These are phyloP conservation scores for Phoenix dactylifera DNA, from an alignment of 176 grass and related monocot genomes.

Conservation along the genomic window DNA sequence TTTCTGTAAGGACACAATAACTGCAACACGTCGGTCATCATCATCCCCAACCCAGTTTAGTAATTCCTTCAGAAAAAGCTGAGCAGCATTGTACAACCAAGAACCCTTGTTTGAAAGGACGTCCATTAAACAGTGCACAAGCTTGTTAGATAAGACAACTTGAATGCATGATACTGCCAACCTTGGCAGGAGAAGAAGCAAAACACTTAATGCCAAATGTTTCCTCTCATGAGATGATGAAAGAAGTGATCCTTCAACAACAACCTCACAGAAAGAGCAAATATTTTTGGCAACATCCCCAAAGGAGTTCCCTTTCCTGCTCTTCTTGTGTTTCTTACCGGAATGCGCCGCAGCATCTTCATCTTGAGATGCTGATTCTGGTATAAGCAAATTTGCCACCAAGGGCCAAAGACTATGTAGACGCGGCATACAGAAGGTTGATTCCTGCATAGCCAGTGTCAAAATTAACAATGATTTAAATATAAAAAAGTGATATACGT, in stretches of 20 bases:
- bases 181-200: conserved; percentile 61
- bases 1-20: conserved; percentile 76
- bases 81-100: conserved; percentile 72
- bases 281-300: conserved; percentile 59
- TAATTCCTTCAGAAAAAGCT: conserved; percentile 81
- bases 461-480: no score
- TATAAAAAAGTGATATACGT: no score
- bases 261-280: conserved; percentile 73
- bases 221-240: conserved; percentile 95
- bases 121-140: conserved; percentile 83
- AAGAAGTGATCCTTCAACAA: conserved; percentile 81
- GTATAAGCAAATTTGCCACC: conserved; percentile 53
- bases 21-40: conserved; percentile 54
- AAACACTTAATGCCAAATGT: conserved; percentile 62
- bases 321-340: conserved; percentile 90
- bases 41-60: conserved; percentile 53
- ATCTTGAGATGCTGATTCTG: conserved; percentile 22
- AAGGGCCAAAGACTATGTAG: conserved; percentile 80
- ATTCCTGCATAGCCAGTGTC: conserved; percentile 40
- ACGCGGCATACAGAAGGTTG: conserved; percentile 86
- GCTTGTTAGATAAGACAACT: conserved; percentile 67
- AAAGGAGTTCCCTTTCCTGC: conserved; percentile 43
- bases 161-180: conserved; percentile 55
- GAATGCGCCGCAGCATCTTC: conserved; percentile 37
- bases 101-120: conserved; percentile 69